Base-by-base conservation (phyloP, 1,139 yeast genomes). In the Magnusiomyces tetraspermus region DNA sequence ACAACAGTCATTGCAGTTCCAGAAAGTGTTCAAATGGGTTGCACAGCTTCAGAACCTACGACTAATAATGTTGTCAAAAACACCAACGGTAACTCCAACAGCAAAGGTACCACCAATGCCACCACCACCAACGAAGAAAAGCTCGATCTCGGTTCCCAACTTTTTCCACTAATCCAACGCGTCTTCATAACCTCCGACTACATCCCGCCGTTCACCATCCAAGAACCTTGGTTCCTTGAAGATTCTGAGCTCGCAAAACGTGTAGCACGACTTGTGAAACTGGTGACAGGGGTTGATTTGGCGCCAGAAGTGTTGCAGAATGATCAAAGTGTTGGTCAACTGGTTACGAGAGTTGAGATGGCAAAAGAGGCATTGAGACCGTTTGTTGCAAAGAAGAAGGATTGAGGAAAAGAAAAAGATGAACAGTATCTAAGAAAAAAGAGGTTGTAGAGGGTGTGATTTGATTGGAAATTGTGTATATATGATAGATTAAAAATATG, bases 211-310 rank as follows among this genome's bases (percentile, higher is more conserved):
- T 53, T 57, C 17, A 51, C 58, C 23, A 53, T 54, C 15, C 60
- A 56, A 13, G 67, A 64, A 17, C 49, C 53, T 37, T 62, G 67
- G 60, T 67, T 63, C 38, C 51, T 63, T 33, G 55, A 59, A 41
- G 61, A 61, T 36, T 56, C 59, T 28, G 61, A 58, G 47, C 62
- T 63, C 2, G 55, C 66, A n/a, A 58, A 61, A 26, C 58, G 70
- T 30, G 42, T 69, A 21, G 63, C 63, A 17, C 63, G 62, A 50
- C 64, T 64, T 3, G 62, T 69, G n/a, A 59, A 62, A 48, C 60
- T 59, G 40, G 56, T 58, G 15, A 67, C 59, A 51, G 71, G 70
- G 4, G 59, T 68, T 28, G 72, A 68, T 31, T 53, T 69, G 31
- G 71, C 68, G 1, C 62, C 66, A 5, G 60, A 63, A 17, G 72